Evolutionary conservation across 2,329 filamentous ascomycete genomes (phyloP).

Genomic region (Xylariaceae sp.): DNA sequence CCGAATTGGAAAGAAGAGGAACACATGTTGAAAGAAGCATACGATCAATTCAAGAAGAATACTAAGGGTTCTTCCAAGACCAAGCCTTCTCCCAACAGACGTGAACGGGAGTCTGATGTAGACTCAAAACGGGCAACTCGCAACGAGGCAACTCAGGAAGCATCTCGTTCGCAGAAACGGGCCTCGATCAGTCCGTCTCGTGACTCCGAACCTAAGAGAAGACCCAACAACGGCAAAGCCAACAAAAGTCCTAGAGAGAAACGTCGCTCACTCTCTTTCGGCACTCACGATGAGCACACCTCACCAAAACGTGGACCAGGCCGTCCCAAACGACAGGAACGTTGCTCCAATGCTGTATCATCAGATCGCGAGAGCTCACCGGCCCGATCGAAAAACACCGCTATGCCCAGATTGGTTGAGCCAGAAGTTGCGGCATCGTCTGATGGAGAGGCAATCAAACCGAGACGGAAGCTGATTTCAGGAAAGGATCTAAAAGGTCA

Average conservation of each 20-base stretch:
- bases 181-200: constrained; percentile 44
- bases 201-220: constrained; percentile 44
- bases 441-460: constrained; percentile 54
- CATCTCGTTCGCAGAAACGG: constrained; percentile 39
- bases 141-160: constrained; percentile 42
- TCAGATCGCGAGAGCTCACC: constrained; percentile 53
- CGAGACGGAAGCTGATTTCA: constrained; percentile 58
- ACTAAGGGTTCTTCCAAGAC: constrained; percentile 45
- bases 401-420: constrained; percentile 50
- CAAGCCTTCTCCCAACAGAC: constrained; percentile 47
- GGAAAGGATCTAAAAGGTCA: constrained; percentile 58
- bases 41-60: constrained; percentile 56
- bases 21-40: constrained; percentile 70
- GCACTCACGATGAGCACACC: constrained; percentile 43
- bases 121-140: constrained; percentile 42
- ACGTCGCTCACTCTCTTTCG: constrained; percentile 40
- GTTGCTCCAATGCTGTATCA: constrained; percentile 41
- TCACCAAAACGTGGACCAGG: constrained; percentile 48
- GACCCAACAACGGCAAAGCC: constrained; percentile 32
- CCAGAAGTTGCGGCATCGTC: constrained; percentile 48
- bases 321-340: constrained; percentile 52
- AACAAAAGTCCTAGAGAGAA: constrained; percentile 47
- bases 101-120: constrained; percentile 37
- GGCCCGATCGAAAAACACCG: constrained; percentile 39
- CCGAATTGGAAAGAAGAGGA: constrained; percentile 89